A percentile compares a stretch with the other conserved stretches of the same genome.
These are phyloP conservation scores for Achaetomium macrosporum DNA, from an alignment of 2,329 filamentous ascomycete genomes.

Conservation along the genomic window DNA sequence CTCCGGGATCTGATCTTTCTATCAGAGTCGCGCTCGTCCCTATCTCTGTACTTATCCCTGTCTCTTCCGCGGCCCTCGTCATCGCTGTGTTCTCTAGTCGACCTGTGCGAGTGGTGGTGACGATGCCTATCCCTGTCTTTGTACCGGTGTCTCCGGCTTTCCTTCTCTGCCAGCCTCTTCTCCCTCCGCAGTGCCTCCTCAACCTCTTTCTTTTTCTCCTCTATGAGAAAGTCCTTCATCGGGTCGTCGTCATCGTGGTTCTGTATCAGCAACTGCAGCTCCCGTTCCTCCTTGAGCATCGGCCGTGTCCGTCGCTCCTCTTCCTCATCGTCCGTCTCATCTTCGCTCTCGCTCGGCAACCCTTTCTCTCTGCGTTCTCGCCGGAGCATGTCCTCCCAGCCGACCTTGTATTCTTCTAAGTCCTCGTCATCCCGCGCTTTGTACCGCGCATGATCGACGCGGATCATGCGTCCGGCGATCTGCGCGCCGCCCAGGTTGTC, in stretches of 20 bases:
- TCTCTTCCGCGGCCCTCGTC: conserved; percentile 24
- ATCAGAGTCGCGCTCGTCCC: conserved; percentile 19
- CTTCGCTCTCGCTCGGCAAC: conserved; percentile 38
- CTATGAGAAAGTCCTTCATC: conserved; percentile 87
- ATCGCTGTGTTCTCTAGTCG: conserved; percentile 24
- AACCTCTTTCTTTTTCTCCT: conserved; percentile 88
- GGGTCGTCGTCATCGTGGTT: conserved; percentile 94
- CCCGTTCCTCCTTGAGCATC: conserved; percentile 72
- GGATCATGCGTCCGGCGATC: conserved; percentile 71
- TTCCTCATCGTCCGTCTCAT: conserved; percentile 38
- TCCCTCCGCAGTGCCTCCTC: conserved; percentile 59
- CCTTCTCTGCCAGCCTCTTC: conserved; percentile 45
- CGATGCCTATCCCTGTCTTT: conserved; percentile 15
- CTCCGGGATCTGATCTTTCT: conserved; percentile 32
- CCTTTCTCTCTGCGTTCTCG: conserved; percentile 41
- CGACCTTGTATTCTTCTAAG: conserved; percentile 51
- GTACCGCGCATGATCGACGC: conserved; percentile 91
- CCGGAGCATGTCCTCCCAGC: conserved; percentile 54
- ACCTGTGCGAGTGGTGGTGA: conserved; percentile 22
- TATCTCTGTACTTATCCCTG: conserved; percentile 27
- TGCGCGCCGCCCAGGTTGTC: conserved; percentile 89
- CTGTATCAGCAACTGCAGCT: conserved; percentile 66
- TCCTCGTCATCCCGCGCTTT: conserved; percentile 78
- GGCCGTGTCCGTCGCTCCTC: conserved; percentile 44
- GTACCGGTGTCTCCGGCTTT: conserved; percentile 39